phyloP scores from a whole-genome alignment of 73 alveolate genomes.

The Tetrahymena thermophila region DNA sequence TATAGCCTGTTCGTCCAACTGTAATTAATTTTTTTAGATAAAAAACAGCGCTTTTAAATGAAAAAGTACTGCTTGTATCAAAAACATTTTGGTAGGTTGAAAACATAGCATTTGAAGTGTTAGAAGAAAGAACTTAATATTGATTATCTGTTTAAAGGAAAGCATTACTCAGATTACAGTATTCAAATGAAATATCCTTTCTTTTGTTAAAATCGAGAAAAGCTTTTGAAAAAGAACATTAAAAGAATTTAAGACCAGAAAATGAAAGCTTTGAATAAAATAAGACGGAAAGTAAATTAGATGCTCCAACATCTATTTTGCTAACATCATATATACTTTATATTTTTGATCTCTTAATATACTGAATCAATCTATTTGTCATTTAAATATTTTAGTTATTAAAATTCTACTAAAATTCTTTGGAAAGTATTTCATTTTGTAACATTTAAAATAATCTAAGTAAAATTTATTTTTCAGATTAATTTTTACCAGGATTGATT shows the following conservation, averaged over 20 bases:
- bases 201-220: no score
- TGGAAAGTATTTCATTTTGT: neutral
- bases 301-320: neutral
- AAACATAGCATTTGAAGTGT: neutral
- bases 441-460: neutral
- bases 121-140: neutral
- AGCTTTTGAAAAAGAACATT: neutral
- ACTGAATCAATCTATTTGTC: neutral
- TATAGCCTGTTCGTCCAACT: neutral
- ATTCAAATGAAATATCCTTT: no score
- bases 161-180: neutral
- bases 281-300: neutral
- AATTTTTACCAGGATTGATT: neutral
- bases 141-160: neutral
- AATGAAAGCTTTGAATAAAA: neutral
- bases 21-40: neutral
- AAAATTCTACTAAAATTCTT: neutral
- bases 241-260: neutral
- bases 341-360: neutral
- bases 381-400: no score
- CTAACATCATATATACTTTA: neutral
- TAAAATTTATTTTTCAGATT: neutral
- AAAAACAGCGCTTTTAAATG: neutral
- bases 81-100: neutral
- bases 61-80: neutral